phyloP scores from a whole-genome alignment of 345 rosid species.

The Pugionium cornutum region DNA sequence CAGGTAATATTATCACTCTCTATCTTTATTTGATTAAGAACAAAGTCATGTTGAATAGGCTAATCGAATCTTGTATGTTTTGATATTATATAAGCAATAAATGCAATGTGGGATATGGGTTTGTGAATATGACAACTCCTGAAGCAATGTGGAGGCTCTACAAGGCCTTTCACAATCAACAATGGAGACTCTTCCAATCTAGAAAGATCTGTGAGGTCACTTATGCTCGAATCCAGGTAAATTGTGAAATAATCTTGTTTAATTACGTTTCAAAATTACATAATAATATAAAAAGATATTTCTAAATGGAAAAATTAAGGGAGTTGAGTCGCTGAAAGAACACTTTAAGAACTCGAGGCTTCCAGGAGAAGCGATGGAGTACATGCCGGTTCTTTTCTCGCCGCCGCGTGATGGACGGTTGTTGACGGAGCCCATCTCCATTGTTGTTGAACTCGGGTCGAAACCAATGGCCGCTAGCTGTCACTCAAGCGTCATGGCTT shows the following conservation, averaged over 20 bases:
- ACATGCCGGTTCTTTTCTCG: constrained; percentile 75
- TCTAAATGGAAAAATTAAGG: constrained; percentile 40
- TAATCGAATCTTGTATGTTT: background rate
- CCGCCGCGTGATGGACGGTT: constrained; percentile 82
- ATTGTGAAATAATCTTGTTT: too few species aligned
- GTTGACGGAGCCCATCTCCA: constrained; percentile 53
- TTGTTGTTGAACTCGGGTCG: constrained; percentile 41
- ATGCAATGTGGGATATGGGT: constrained; percentile 96
- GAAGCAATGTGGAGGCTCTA: constrained; percentile 72
- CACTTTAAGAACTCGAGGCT: constrained; percentile 84
- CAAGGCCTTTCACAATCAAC: constrained; percentile 76
- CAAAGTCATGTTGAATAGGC: background rate
- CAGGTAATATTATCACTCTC: constrained; percentile 52
- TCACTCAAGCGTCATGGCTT: background rate
- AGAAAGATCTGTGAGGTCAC: constrained; percentile 88
- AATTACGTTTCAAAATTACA: too few species aligned
- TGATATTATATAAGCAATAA: constrained; percentile 51
- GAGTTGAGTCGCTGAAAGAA: constrained; percentile 73
- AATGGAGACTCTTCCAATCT: constrained; percentile 77
- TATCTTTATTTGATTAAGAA: background rate
- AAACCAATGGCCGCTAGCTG: constrained; percentile 14
- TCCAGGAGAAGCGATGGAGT: constrained; percentile 61
- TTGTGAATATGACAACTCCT: constrained; percentile 95
- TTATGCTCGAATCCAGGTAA: constrained; percentile 87
- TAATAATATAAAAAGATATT: too few species aligned